These are phyloP conservation scores for Rhodamnia rubescens DNA, from an alignment of 345 rosid genomes.

Conservation along the genomic window DNA sequence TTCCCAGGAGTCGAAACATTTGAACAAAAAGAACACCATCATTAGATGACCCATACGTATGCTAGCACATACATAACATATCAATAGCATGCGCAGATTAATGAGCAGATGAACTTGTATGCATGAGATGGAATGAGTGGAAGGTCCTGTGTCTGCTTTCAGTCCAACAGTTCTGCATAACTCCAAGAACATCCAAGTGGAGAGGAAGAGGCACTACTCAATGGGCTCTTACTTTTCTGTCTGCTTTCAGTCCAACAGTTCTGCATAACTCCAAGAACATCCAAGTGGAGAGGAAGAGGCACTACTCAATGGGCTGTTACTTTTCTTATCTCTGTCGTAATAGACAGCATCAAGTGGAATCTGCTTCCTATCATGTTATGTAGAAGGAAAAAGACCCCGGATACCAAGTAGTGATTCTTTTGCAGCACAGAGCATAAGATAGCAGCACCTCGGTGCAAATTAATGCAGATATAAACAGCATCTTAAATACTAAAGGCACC, in stretches of 20 bases:
- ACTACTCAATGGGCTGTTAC: not conserved
- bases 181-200: not conserved
- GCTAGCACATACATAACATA: not conserved
- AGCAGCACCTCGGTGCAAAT: not conserved
- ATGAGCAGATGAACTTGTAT: not conserved
- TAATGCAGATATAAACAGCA: not conserved
- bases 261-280: not conserved
- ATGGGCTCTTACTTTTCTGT: not conserved
- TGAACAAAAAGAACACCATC: not conserved
- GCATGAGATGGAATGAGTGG: not conserved
- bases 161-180: not conserved
- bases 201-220: not conserved
- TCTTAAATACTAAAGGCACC: not conserved
- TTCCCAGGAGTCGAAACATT: not conserved
- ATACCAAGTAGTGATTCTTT: not conserved
- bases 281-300: not conserved
- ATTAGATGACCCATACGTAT: not conserved
- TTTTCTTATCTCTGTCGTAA: not conserved
- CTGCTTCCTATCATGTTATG: not conserved
- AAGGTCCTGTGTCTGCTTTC: not conserved
- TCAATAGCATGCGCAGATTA: not conserved
- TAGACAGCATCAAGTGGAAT: not conserved
- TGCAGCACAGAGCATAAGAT: not conserved
- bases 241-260: not conserved
- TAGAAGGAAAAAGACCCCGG: not conserved